A percentile compares a stretch with the other conserved stretches of the same genome.
These are phyloP conservation scores for Fusarium sp. DNA, from an alignment of 2,329 filamentous ascomycete genomes.

Conservation along the genomic window DNA sequence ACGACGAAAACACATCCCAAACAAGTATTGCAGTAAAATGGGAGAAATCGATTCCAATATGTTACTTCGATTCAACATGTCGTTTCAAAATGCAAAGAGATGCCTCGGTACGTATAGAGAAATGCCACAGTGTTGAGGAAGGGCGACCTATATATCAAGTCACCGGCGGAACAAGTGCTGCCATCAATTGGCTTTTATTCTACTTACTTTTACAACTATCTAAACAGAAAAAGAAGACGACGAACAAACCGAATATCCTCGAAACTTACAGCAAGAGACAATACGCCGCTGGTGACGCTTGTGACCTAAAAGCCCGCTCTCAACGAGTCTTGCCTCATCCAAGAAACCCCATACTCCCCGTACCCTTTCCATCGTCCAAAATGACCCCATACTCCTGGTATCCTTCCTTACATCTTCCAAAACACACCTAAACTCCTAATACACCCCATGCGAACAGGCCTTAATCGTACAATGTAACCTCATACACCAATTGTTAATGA, in stretches of 20 bases:
- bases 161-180: not conserved
- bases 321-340: not conserved
- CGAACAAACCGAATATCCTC: not conserved
- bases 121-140: not conserved
- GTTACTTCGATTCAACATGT: rapidly evolving
- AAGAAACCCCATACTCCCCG: not conserved
- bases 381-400: not conserved
- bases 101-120: not conserved
- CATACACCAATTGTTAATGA: not conserved
- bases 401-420: not conserved
- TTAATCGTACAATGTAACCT: not conserved
- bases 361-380: not conserved
- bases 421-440: not conserved
- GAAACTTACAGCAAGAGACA: not conserved
- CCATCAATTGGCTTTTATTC: not conserved
- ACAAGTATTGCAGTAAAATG: not conserved
- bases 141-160: not conserved
- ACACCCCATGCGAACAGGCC: not conserved
- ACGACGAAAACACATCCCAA: not conserved
- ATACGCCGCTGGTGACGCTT: not conserved
- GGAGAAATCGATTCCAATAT: not conserved
- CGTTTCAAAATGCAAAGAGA: not conserved
- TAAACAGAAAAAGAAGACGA: not conserved
- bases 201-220: not conserved
- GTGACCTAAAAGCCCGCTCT: not conserved